Conservation (phyloP, 1,284 basidiomycete genomes). For the Boletus coffeatus region DNA sequence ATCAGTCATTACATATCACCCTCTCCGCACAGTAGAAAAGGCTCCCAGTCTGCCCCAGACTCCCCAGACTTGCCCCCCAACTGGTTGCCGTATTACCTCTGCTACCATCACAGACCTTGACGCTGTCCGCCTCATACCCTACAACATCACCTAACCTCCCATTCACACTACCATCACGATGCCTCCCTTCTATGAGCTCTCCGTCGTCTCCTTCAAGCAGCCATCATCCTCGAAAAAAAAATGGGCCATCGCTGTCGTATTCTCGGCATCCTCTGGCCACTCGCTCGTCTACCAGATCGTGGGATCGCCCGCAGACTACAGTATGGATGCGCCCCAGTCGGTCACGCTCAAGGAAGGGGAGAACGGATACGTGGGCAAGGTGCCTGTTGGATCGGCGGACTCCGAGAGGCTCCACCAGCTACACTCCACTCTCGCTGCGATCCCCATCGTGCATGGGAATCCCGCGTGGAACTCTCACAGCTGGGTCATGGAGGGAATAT, state of each 20-base stretch:
- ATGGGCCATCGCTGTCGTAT: slow-evolving; percentile 28
- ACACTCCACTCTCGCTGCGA: slow-evolving; percentile 25
- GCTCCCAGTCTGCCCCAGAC: neutral
- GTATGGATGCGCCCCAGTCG: slow-evolving; percentile 29
- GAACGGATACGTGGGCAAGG: slow-evolving; percentile 23
- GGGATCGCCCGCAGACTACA: slow-evolving; percentile 27
- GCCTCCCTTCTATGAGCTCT: slow-evolving; percentile 31
- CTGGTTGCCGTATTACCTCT: neutral
- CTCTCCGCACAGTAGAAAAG: slow-evolving; percentile 21
- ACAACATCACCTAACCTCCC: slow-evolving; percentile 1
- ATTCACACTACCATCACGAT: slow-evolving; percentile 10
- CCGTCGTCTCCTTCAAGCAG: slow-evolving; percentile 26
- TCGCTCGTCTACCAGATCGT: slow-evolving; percentile 30
- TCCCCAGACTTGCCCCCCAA: slow-evolving; percentile 2
- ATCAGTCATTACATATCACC: slow-evolving; percentile 15
- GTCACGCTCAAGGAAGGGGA: slow-evolving; percentile 29
- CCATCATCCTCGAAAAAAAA: slow-evolving; percentile 16
- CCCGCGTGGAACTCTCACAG: slow-evolving; percentile 26
- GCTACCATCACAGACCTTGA: neutral
- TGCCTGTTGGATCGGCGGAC: slow-evolving; percentile 24
- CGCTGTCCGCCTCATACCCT: slow-evolving; percentile 2
- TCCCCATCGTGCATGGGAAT: slow-evolving; percentile 25
- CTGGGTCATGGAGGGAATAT: slow-evolving; percentile 31
- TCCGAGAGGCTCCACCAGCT: slow-evolving; percentile 25
- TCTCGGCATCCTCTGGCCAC: slow-evolving; percentile 26